Evolutionary conservation across 805 yeast species (phyloP).

Genomic region (Candida ascalaphidarum): DNA sequence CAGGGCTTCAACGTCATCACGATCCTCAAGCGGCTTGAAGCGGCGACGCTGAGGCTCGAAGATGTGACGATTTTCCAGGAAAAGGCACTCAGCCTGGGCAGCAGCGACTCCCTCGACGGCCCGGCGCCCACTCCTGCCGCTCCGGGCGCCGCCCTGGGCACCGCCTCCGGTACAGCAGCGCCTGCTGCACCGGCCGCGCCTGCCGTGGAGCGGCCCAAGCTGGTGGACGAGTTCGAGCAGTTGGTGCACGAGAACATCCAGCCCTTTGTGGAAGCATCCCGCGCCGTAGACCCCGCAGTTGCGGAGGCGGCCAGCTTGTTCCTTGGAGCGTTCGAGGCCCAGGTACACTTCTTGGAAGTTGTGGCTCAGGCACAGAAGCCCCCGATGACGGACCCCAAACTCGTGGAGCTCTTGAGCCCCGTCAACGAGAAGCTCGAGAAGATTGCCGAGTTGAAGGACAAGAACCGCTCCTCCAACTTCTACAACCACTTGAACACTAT

Average conservation of each 20-base stretch:
- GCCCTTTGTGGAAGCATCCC: constrained; percentile 52
- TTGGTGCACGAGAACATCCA: constrained; percentile 44
- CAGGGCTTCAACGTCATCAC: constrained; percentile 88
- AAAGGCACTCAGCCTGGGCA: not conserved
- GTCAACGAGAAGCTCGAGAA: constrained; percentile 51
- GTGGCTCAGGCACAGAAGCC: constrained; percentile 62
- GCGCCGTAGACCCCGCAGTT: constrained; percentile 47
- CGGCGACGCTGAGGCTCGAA: constrained; percentile 88
- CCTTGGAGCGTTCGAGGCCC: constrained; percentile 48
- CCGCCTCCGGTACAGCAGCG: no score
- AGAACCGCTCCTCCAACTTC: constrained; percentile 57
- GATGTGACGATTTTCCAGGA: constrained; percentile 79
- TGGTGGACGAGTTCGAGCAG: constrained; percentile 44
- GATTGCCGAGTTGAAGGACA: constrained; percentile 62
- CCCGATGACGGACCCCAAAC: constrained; percentile 43
- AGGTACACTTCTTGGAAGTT: constrained; percentile 49
- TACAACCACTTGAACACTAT: constrained; percentile 73
- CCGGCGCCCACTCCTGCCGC: constrained; percentile 3
- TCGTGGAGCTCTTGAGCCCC: constrained; percentile 55
- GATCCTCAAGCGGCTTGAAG: constrained; percentile 65
- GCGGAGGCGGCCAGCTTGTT: constrained; percentile 45
- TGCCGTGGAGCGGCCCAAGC: constrained; percentile 26
- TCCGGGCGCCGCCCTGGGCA: constrained; percentile 6
- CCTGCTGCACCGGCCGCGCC: constrained; percentile 6
- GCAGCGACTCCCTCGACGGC: no score